Conservation (phyloP, 1,284 basidiomycete genomes). For the Phylloboletellus chloephorus region DNA sequence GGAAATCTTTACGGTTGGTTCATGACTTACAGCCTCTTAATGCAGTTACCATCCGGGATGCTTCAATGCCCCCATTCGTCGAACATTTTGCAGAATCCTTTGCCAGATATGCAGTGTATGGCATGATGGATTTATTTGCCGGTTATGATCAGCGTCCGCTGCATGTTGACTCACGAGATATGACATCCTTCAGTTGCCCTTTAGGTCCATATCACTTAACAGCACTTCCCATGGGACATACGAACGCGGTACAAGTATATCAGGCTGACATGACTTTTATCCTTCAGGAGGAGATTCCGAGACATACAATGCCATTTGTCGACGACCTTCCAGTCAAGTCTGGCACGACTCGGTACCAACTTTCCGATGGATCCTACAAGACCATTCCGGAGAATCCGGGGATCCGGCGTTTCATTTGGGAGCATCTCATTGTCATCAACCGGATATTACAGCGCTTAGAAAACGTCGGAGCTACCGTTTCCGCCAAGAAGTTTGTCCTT, state of each 20-base stretch:
- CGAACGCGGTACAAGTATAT: not conserved
- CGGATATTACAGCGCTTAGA: constrained; percentile 8
- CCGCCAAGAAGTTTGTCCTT: constrained; percentile 22
- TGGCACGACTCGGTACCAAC: not conserved
- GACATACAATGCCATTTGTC: not conserved
- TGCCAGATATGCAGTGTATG: constrained; percentile 5
- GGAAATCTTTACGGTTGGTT: constrained; percentile 20
- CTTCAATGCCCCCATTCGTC: constrained; percentile 9
- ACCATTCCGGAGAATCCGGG: constrained; percentile 1
- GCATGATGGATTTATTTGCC: constrained; percentile 13
- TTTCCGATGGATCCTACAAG: not conserved
- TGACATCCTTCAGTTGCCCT: constrained; percentile 16
- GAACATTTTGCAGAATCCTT: constrained; percentile 18
- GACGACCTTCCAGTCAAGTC: constrained; percentile 2
- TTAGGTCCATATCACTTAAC: constrained; percentile 10
- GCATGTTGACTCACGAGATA: constrained; percentile 1
- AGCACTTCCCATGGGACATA: constrained; percentile 13
- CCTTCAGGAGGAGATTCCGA: not conserved
- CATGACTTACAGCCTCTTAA: constrained; percentile 30
- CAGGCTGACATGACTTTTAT: constrained; percentile 5
- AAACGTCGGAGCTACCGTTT: constrained; percentile 25
- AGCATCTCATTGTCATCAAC: constrained; percentile 16
- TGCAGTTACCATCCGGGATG: constrained; percentile 22
- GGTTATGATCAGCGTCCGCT: constrained; percentile 12
- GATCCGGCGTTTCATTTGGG: constrained; percentile 21